Conservation (phyloP, 768 basidiomycete species). For the Boletus barrowsii region DNA sequence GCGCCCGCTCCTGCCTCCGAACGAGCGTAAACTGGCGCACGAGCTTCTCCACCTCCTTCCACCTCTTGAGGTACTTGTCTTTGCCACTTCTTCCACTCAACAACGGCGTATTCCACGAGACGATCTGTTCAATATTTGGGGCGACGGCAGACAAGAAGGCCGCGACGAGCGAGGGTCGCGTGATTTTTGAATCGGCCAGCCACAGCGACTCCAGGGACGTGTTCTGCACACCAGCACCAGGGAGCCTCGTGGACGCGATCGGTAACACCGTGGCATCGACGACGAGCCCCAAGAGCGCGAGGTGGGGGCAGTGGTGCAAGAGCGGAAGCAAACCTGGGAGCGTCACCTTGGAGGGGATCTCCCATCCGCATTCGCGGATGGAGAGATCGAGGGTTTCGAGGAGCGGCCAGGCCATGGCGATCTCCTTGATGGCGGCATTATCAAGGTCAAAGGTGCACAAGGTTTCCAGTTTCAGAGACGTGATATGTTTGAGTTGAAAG, state of each 20-base stretch:
- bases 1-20: constrained; percentile 21
- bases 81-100: constrained; percentile 24
- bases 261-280: constrained; percentile 27
- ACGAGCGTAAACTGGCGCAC: constrained; percentile 21
- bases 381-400: constrained; percentile 29
- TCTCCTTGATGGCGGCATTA: constrained; percentile 21
- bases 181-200: constrained; percentile 28
- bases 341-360: constrained; percentile 27
- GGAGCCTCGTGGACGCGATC: background rate
- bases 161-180: constrained; percentile 25
- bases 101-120: constrained; percentile 30
- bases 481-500: constrained; percentile 21
- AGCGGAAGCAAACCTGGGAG: constrained; percentile 23
- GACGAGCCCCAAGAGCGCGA: constrained; percentile 26
- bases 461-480: constrained; percentile 26
- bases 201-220: constrained; percentile 27
- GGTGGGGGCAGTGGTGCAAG: constrained; percentile 22
- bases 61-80: constrained; percentile 23
- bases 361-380: constrained; percentile 30
- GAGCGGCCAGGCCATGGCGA: constrained; percentile 26
- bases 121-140: constrained; percentile 28
- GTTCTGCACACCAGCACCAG: constrained; percentile 23
- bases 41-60: constrained; percentile 23
- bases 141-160: constrained; percentile 29
- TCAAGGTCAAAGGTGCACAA: constrained; percentile 28